Evolutionary conservation across 805 yeast genomes (phyloP).

Genomic region (Myxozyma mucilagina): DNA sequence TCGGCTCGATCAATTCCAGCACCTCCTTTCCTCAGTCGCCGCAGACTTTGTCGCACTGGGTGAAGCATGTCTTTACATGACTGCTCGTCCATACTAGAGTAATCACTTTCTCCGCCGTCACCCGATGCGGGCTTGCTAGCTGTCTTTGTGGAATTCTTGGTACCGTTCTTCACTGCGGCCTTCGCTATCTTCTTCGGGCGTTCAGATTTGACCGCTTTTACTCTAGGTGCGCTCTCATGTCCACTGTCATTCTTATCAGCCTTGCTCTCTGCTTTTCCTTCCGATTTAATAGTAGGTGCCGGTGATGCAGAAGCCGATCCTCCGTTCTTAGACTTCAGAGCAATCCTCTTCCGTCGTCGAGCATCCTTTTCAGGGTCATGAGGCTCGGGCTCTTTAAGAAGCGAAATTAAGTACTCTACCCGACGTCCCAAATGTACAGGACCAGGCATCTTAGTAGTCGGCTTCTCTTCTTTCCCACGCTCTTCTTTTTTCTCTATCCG

Average conservation of each 20-base stretch:
- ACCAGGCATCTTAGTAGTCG: constrained; percentile 75
- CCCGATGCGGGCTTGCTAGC: constrained; percentile 2
- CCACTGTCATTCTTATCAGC: neutral
- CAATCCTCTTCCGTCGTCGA: constrained; percentile 31
- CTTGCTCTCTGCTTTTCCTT: neutral
- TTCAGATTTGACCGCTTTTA: constrained; percentile 1
- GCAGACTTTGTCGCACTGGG: constrained; percentile 67
- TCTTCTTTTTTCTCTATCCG: constrained; percentile 42
- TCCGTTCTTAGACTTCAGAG: constrained; percentile 18
- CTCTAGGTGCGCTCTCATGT: neutral
- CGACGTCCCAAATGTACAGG: constrained; percentile 91
- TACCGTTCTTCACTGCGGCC: constrained; percentile 3
- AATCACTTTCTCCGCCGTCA: constrained; percentile 47
- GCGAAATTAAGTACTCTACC: constrained; percentile 77
- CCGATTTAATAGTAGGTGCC: constrained; percentile 14
- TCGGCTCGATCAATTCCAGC: constrained; percentile 72
- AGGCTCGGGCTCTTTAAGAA: constrained; percentile 59
- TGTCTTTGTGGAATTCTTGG: neutral
- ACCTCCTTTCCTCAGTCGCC: constrained; percentile 67
- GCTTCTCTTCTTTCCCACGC: constrained; percentile 38
- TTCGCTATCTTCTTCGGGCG: constrained; percentile 2
- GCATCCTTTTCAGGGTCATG: constrained; percentile 33
- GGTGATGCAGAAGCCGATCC: constrained; percentile 28
- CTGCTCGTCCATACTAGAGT: constrained; percentile 76
- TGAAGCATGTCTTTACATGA: constrained; percentile 61